These are phyloP conservation scores for Coemansia asiatica DNA, from an alignment of 192 early-diverging fungal species.

Conservation along the genomic window DNA sequence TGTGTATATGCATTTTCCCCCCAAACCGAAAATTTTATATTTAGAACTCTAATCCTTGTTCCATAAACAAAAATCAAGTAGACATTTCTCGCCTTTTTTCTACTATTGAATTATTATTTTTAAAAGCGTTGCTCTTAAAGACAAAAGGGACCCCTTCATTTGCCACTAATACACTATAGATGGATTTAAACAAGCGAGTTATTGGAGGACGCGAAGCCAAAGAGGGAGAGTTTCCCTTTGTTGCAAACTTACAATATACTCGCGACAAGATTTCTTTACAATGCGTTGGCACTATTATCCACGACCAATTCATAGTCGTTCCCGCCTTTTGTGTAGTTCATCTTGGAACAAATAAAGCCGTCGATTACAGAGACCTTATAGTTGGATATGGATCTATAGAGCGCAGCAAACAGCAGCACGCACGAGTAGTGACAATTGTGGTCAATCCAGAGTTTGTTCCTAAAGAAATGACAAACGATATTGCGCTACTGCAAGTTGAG, in stretches of 20 bases:
- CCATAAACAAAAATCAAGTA: not conserved
- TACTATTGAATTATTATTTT: not conserved
- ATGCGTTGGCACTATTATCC: slow-evolving; percentile 5
- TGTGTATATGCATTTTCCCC: not conserved
- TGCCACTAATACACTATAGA: not conserved
- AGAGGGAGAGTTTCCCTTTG: slow-evolving; percentile 13
- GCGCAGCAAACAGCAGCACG: slow-evolving; percentile 13
- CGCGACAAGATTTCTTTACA: not conserved
- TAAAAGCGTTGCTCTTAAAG: not conserved
- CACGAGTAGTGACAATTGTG: slow-evolving; percentile 1
- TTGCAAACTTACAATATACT: slow-evolving; percentile 2
- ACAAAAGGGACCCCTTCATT: not conserved
- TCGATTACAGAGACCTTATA: not conserved
- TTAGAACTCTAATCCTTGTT: not conserved
- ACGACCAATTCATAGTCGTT: not conserved
- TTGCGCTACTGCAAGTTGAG: slow-evolving; percentile 4
- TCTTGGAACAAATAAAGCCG: not conserved
- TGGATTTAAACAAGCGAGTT: slow-evolving; percentile 1
- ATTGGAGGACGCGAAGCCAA: slow-evolving; percentile 8
- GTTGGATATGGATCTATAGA: slow-evolving; percentile 8
- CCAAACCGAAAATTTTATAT: not conserved
- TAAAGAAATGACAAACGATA: slow-evolving; percentile 6
- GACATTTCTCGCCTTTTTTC: not conserved
- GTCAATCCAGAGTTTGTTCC: not conserved
- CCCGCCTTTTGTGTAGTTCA: slow-evolving; percentile 6